Conservation (phyloP, 257 asterid species). For the Paulownia fortunei region DNA sequence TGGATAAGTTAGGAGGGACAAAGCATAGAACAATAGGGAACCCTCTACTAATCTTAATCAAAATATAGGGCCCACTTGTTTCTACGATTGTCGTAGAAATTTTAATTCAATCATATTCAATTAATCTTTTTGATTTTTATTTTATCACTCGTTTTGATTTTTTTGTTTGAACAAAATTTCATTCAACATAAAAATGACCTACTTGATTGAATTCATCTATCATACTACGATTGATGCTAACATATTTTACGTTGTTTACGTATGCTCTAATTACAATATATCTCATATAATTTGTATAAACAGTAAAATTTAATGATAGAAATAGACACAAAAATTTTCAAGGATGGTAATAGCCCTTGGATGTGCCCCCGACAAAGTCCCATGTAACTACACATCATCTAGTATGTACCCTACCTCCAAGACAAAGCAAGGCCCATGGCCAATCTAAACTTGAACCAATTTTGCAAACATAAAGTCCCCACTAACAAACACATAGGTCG, state of each 20-base stretch:
- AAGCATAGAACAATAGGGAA: conserved; percentile 5
- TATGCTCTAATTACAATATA: too few species aligned
- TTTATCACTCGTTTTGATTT: too few species aligned
- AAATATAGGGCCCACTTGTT: not conserved
- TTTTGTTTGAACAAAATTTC: too few species aligned
- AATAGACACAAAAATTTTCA: not conserved
- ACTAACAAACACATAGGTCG: conserved; percentile 48
- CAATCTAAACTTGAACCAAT: conserved; percentile 40
- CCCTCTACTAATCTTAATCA: not conserved
- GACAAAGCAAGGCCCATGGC: conserved; percentile 55
- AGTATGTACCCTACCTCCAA: conserved; percentile 47
- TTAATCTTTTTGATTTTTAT: not conserved
- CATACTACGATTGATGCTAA: too few species aligned
- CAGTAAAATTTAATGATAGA: too few species aligned
- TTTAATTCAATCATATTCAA: not conserved
- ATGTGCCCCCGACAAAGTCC: conserved; percentile 54
- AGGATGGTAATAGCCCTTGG: not conserved
- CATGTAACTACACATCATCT: conserved; percentile 46
- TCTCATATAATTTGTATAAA: not conserved
- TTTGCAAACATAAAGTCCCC: conserved; percentile 67
- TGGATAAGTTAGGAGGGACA: conserved; percentile 34
- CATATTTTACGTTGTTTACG: too few species aligned
- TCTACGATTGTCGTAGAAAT: not conserved
- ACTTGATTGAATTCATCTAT: too few species aligned
- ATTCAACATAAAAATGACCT: too few species aligned